Conservation (phyloP, 345 rosid genomes). For the Eucalyptus grandis region DNA sequence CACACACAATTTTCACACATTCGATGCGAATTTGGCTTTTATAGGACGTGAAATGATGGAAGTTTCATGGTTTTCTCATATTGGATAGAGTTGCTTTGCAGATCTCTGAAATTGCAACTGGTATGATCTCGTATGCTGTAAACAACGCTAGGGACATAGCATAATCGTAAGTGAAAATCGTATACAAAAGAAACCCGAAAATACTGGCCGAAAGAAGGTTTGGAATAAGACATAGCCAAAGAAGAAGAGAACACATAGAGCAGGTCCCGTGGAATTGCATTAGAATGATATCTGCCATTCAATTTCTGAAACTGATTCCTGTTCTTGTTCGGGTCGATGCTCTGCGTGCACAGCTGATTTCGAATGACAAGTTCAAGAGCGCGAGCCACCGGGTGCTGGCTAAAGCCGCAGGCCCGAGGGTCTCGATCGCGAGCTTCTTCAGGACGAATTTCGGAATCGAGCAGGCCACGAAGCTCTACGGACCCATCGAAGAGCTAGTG, state of each 20-base stretch:
- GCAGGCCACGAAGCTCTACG: neutral
- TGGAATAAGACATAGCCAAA: neutral
- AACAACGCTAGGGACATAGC: neutral
- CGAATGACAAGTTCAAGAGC: neutral
- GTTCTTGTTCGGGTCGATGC: neutral
- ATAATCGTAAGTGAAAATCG: neutral
- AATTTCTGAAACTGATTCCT: neutral
- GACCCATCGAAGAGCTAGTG: conserved; percentile 25
- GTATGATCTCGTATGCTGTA: neutral
- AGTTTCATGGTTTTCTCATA: neutral
- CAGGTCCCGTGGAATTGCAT: neutral
- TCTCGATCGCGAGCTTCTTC: neutral
- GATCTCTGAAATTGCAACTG: neutral
- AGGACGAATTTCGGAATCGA: neutral
- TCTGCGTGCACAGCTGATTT: neutral
- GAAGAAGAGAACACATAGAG: neutral
- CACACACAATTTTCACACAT: neutral
- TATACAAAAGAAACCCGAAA: neutral
- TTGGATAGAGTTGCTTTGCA: neutral
- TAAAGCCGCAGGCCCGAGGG: neutral
- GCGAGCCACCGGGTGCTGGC: neutral
- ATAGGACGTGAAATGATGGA: neutral
- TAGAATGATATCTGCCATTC: neutral
- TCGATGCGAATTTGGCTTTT: neutral
- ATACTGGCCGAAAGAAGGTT: neutral